Percentiles rank a stretch among this genome's conserved stretches.
These are phyloP conservation scores for Cucurbita pepo DNA, from an alignment of 306 rosid species.

Conservation along the genomic window DNA sequence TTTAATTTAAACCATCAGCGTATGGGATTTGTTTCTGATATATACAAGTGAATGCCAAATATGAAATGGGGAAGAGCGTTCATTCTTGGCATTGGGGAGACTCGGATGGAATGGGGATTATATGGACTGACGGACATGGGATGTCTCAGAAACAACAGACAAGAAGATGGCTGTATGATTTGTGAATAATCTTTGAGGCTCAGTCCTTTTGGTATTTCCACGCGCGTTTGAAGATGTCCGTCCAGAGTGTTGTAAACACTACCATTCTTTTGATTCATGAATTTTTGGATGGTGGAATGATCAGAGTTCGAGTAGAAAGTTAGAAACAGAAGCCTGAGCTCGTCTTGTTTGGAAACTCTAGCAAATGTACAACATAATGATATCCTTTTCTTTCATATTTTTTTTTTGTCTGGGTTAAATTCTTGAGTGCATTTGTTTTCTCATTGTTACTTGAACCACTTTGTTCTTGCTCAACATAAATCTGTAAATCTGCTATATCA, in stretches of 20 bases:
- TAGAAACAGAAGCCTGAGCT: slow-evolving; percentile 1
- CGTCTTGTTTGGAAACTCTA: background rate
- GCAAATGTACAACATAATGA: slow-evolving; percentile 5
- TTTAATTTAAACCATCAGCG: background rate
- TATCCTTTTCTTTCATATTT: background rate
- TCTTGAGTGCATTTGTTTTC: slow-evolving; percentile 18
- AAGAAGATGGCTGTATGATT: slow-evolving; percentile 2
- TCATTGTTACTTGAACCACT: slow-evolving; percentile 1
- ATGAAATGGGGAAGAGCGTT: background rate
- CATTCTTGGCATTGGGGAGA: background rate
- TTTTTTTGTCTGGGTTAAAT: background rate
- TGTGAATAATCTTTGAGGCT: background rate
- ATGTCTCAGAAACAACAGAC: background rate
- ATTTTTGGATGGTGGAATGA: background rate
- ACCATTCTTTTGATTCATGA: background rate
- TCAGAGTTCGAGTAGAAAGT: background rate
- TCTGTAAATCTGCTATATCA: slow-evolving; percentile 17
- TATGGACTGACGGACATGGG: background rate
- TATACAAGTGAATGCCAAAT: background rate
- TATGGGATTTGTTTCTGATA: background rate
- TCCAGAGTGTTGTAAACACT: background rate
- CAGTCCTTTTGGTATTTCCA: background rate
- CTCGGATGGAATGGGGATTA: background rate
- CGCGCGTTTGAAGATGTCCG: background rate
- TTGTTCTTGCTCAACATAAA: slow-evolving; percentile 15